Conservation (phyloP, 106 monocot species). For the Acanthochlamys bracteata region DNA sequence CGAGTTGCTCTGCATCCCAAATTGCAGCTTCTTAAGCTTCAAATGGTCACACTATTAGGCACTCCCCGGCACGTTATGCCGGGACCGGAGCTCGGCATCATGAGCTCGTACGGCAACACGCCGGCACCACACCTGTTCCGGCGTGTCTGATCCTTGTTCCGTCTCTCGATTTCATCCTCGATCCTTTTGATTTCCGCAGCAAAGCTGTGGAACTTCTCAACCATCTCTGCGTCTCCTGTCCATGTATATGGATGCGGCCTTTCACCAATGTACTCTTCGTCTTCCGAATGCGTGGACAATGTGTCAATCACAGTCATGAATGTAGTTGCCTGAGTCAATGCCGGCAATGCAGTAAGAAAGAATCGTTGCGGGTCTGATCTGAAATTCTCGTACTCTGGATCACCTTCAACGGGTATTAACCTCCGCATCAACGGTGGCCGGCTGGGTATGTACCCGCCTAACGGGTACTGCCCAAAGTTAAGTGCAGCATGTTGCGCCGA, state of each 20-base stretch:
- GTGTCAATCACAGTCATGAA: conserved; percentile 98
- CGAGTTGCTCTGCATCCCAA: not conserved
- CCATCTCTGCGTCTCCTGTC: conserved; percentile 61
- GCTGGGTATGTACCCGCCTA: conserved; percentile 59
- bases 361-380: conserved; percentile 53
- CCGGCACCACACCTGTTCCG: conserved; percentile 91
- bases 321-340: conserved; percentile 55
- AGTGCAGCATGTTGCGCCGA: conserved; percentile 82
- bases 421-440: conserved; percentile 77
- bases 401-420: conserved; percentile 51
- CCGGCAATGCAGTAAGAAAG: conserved; percentile 67
- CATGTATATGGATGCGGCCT: conserved; percentile 46
- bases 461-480: conserved; percentile 92
- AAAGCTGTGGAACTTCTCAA: conserved; percentile 48
- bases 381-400: conserved; percentile 67
- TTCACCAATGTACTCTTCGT: conserved; percentile 96
- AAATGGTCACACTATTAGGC: conserved; percentile 85
- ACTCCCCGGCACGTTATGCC: conserved; percentile 80
- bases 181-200: conserved; percentile 49
- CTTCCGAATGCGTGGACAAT: conserved; percentile 82
- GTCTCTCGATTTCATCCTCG: conserved; percentile 64
- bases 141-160: conserved; percentile 49
- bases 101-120: conserved; percentile 76
- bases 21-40: not conserved
- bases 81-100: conserved; percentile 67